These are phyloP conservation scores for Aspergillus awamori DNA, from an alignment of 2,329 filamentous ascomycete species.

Conservation along the genomic window DNA sequence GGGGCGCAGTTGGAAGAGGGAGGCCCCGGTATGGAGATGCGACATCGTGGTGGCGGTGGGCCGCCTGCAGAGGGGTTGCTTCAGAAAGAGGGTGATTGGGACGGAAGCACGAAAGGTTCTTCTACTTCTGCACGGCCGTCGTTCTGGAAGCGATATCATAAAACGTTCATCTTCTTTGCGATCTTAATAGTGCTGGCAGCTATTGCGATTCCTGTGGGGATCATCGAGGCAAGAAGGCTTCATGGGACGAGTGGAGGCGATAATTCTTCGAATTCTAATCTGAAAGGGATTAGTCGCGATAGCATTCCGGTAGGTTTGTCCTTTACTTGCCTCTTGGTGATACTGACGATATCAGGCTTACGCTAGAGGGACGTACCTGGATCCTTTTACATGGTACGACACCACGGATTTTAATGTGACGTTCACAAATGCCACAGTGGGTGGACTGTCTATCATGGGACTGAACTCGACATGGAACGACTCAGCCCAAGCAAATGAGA, in stretches of 20 bases:
- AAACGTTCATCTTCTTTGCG: conserved; percentile 59
- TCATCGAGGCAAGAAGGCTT: conserved; percentile 67
- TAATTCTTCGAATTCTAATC: conserved; percentile 44
- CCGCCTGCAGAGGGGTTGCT: conserved; percentile 49
- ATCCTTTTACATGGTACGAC: conserved; percentile 90
- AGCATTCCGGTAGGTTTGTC: conserved; percentile 59
- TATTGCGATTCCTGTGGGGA: conserved; percentile 69
- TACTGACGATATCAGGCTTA: conserved; percentile 41
- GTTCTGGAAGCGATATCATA: conserved; percentile 47
- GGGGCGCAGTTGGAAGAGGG: conserved; percentile 72
- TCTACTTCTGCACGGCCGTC: conserved; percentile 17
- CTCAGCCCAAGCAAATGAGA: conserved; percentile 72
- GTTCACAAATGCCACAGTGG: conserved; percentile 82
- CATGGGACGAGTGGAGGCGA: conserved; percentile 26
- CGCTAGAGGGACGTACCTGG: conserved; percentile 75
- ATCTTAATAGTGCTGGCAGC: conserved; percentile 60
- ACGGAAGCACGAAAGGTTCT: conserved; percentile 34
- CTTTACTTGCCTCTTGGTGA: neutral
- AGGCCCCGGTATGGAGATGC: conserved; percentile 51
- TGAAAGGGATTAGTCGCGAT: conserved; percentile 57
- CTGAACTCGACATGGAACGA: conserved; percentile 86
- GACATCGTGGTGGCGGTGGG: conserved; percentile 43
- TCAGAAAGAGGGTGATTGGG: conserved; percentile 50
- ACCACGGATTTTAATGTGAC: conserved; percentile 92
- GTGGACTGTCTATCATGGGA: conserved; percentile 88